These are phyloP conservation scores for Boechera retrofracta DNA, from an alignment of 345 rosid species.

Conservation along the genomic window DNA sequence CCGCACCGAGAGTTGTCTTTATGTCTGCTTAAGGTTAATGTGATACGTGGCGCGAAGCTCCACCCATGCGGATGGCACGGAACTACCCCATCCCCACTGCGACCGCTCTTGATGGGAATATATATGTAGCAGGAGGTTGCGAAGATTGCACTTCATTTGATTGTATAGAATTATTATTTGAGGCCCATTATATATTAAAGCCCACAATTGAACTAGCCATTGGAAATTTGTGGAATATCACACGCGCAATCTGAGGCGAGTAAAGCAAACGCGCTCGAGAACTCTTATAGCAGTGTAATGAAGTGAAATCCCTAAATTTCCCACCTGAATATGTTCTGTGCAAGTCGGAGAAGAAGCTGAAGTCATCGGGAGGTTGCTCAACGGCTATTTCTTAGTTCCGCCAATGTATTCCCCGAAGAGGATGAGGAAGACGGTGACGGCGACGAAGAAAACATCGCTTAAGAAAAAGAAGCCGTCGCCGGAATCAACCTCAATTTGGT, in stretches of 20 bases:
- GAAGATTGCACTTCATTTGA: constrained; percentile 52
- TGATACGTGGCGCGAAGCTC: constrained; percentile 58
- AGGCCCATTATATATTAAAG: not conserved
- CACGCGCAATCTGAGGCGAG: not conserved
- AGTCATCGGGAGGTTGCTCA: not conserved
- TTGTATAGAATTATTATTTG: constrained; percentile 66
- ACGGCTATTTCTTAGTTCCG: not conserved
- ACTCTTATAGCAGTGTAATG: not conserved
- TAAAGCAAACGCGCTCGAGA: not conserved
- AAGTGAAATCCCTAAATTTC: not conserved
- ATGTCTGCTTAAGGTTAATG: constrained; percentile 58
- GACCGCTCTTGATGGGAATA: constrained; percentile 55
- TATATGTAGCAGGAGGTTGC: constrained; percentile 81
- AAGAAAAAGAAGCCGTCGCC: not conserved
- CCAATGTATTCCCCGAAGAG: not conserved
- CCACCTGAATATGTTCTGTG: no score
- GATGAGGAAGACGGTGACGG: not conserved
- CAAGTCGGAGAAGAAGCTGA: not conserved
- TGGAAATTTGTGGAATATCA: not conserved
- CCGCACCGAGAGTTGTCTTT: constrained; percentile 55
- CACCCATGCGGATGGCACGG: constrained; percentile 60
- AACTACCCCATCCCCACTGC: constrained; percentile 49
- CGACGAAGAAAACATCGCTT: not conserved
- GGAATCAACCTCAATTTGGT: not conserved
- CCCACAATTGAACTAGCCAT: not conserved